phyloP scores from a whole-genome alignment of 257 asterid genomes.

The Fraxinus cuspidata region DNA sequence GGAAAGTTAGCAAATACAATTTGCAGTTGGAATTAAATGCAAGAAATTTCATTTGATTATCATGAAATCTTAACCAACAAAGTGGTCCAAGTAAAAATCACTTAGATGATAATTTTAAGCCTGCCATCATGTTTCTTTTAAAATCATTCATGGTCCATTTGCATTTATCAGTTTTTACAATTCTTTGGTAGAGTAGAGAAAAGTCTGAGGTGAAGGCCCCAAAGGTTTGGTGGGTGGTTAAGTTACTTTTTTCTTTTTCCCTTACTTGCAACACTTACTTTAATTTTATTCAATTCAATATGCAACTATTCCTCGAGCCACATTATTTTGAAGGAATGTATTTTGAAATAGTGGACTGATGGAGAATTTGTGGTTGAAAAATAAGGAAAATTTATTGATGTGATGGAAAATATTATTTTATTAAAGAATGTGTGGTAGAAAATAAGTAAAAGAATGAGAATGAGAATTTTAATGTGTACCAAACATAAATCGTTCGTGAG shows the following conservation, averaged over 20 bases:
- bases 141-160: constrained; percentile 18
- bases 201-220: neutral
- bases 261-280: neutral
- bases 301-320: neutral
- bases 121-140: constrained; percentile 31
- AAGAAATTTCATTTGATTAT: neutral
- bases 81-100: constrained; percentile 9
- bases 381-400: too few species aligned
- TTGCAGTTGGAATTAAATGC: constrained; percentile 1
- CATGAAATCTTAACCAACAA: constrained; percentile 28
- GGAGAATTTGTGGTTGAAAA: too few species aligned
- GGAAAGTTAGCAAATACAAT: constrained; percentile 28
- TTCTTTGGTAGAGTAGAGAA: neutral
- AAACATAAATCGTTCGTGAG: too few species aligned
- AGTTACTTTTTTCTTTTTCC: neutral
- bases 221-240: too few species aligned
- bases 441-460: too few species aligned
- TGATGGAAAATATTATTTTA: too few species aligned
- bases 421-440: too few species aligned
- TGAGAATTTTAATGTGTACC: too few species aligned
- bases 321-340: too few species aligned
- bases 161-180: neutral
- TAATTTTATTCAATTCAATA: neutral
- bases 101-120: constrained; percentile 27
- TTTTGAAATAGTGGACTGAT: too few species aligned